Evolutionary conservation across 1,139 yeast species (phyloP).

Genomic region (Yamadazyma taylorii): DNA sequence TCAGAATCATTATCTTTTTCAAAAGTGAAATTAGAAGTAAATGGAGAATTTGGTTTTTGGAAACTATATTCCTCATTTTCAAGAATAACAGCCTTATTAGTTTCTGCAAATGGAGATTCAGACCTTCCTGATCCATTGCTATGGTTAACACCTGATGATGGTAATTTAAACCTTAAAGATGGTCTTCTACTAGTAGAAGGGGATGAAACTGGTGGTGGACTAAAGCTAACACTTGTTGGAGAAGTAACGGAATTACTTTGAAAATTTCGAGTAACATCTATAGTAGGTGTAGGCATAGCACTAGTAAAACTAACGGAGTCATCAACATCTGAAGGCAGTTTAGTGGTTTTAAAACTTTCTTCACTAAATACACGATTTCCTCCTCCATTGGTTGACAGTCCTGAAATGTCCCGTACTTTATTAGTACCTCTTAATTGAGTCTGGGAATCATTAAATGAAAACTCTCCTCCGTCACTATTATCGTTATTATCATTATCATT

Average conservation of each 20-base stretch:
- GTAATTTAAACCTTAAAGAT: conserved; percentile 28
- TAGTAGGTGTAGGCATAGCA: conserved; percentile 31
- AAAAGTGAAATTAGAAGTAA: conserved; percentile 11
- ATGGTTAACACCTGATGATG: conserved; percentile 16
- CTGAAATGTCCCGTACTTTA: conserved; percentile 1
- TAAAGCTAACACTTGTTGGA: conserved; percentile 5
- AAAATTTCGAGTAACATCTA: conserved; percentile 17
- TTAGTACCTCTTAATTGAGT: conserved; percentile 1
- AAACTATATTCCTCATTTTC: conserved; percentile 23
- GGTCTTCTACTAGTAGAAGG: conserved; percentile 18
- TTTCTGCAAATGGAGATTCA: conserved; percentile 28
- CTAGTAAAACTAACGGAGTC: conserved; percentile 8
- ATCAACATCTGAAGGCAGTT: conserved; percentile 11
- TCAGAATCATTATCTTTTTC: conserved; percentile 10
- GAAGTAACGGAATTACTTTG: neutral
- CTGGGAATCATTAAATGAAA: conserved; percentile 9
- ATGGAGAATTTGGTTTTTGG: conserved; percentile 21
- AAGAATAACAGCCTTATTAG: conserved; percentile 15
- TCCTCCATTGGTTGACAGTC: neutral
- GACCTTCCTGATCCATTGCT: neutral
- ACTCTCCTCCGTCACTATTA: conserved; percentile 8
- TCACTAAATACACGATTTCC: conserved; percentile 18
- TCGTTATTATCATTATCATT: neutral
- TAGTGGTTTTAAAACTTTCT: conserved; percentile 18
- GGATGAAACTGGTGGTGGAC: conserved; percentile 14